Evolutionary conservation across 2,329 filamentous ascomycete species (phyloP).

Genomic region (Rutstroemia sydowiana): DNA sequence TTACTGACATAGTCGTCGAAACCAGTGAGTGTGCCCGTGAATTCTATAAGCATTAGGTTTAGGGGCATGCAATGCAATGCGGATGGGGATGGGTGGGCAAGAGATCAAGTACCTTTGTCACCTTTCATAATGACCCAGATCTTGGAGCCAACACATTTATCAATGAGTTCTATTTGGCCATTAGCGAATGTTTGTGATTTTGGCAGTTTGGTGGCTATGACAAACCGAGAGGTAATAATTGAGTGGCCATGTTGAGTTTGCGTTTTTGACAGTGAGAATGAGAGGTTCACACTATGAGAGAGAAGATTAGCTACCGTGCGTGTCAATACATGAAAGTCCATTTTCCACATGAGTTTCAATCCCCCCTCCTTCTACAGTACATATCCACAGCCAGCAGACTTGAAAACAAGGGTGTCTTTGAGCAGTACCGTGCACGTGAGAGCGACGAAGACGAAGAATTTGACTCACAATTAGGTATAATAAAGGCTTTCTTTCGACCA

Average conservation of each 20-base stretch:
- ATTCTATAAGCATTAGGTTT: constrained; percentile 53
- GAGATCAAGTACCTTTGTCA: constrained; percentile 67
- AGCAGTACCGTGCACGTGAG: too few species aligned
- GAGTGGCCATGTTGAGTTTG: constrained; percentile 25
- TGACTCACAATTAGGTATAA: constrained; percentile 1
- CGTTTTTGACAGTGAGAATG: too few species aligned
- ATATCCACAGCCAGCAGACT: too few species aligned
- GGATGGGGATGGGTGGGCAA: background rate
- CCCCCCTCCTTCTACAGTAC: too few species aligned
- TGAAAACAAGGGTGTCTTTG: too few species aligned
- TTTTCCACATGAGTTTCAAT: too few species aligned
- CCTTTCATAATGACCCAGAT: constrained; percentile 99
- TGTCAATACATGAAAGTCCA: background rate
- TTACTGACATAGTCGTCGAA: constrained; percentile 99
- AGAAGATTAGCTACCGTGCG: too few species aligned
- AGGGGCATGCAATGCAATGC: background rate
- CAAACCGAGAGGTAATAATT: constrained; percentile 27
- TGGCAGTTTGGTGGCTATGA: constrained; percentile 9
- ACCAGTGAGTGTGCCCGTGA: constrained; percentile 85
- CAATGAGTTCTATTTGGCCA: constrained; percentile 71
- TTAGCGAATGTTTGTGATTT: constrained; percentile 19
- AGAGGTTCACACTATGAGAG: too few species aligned
- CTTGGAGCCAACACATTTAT: constrained; percentile 94
- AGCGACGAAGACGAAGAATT: background rate
- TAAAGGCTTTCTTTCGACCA: too few species aligned